Base-by-base conservation (phyloP, 345 rosid species). In the Ceriops decandra region DNA sequence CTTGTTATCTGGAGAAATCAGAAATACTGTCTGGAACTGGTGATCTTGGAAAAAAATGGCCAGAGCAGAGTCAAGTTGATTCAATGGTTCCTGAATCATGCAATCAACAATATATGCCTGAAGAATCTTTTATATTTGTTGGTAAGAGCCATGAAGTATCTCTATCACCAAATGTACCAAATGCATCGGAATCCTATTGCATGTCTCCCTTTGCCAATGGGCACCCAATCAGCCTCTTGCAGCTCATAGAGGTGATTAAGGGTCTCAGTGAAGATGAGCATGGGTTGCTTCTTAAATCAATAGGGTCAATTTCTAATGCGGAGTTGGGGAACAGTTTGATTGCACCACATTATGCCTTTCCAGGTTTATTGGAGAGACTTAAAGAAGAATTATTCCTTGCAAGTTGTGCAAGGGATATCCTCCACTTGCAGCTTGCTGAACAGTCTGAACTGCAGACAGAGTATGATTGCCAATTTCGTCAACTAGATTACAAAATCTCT, bases 221-320 rank as follows among this genome's bases (percentile, higher is more conserved):
- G 26, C 30, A 24, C 62, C 57, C 84, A 22, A 60, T 84, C 63
- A 78, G 77, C 78, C 75, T 86, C 66, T 62, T 68, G 38, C 82
- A 88, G 76, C 85, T 87, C 47, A 68, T 77, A 32, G 86, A 80
- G 64, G 77, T 68, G 46, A 75, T 88, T 52, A 78, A 72, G 70
- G 81, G 79, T 61, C 93, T 87, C 59, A 73, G 83, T 70, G 83
- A 81, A 73, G 91, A 86, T 31, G 91, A 90, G 35, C 83, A 62
- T 73, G 71, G 69, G 36, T 67, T 75, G 70, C 81, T 88, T 71
- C 82, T 87, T 52, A 66, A 73, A 58, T 83, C 86, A 31, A 84
- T 87, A 68, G 86, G 56, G 62, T 67, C 64, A 11, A 68, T 63
- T 78, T 68, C 80, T 38, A 59, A 64, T 68, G 71, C 68, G n/a